A percentile compares a stretch with the other conserved stretches of the same genome.
These are phyloP conservation scores for Phytophthora capsici DNA, from an alignment of 352 stramenopile species.

Conservation along the genomic window DNA sequence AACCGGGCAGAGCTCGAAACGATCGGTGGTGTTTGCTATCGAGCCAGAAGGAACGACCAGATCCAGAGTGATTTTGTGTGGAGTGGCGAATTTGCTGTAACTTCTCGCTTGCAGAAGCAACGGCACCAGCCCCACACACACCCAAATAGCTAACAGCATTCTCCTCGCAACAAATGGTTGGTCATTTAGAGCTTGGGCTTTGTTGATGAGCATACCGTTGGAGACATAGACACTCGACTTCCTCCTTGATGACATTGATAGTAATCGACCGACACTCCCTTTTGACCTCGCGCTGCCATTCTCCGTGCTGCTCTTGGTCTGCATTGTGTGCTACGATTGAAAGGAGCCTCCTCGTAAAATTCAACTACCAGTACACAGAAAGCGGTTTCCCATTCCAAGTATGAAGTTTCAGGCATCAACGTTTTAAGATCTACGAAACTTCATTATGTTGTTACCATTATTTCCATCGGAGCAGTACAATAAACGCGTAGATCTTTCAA, in stretches of 20 bases:
- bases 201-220: not conserved
- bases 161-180: not conserved
- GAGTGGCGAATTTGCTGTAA: constrained; percentile 15
- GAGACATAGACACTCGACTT: not conserved
- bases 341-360: no score
- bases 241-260: not conserved
- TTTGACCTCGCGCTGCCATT: not conserved
- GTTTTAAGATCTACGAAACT: not conserved
- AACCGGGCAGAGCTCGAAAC: not conserved
- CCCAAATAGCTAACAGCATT: constrained; percentile 11
- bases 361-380: no score
- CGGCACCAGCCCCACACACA: constrained; percentile 8
- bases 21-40: no score
- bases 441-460: no score
- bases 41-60: no score
- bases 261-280: not conserved
- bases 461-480: no score
- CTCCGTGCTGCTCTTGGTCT: not conserved
- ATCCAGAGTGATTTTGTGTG: constrained; percentile 11
- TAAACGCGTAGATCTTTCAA: constrained; percentile 28
- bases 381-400: no score
- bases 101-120: constrained; percentile 14
- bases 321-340: no score
- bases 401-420: not conserved
- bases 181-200: not conserved